Percentiles rank a stretch among this genome's conserved stretches.
These are phyloP conservation scores for Alternaria dauci DNA, from an alignment of 2,329 filamentous ascomycete genomes.

Conservation along the genomic window DNA sequence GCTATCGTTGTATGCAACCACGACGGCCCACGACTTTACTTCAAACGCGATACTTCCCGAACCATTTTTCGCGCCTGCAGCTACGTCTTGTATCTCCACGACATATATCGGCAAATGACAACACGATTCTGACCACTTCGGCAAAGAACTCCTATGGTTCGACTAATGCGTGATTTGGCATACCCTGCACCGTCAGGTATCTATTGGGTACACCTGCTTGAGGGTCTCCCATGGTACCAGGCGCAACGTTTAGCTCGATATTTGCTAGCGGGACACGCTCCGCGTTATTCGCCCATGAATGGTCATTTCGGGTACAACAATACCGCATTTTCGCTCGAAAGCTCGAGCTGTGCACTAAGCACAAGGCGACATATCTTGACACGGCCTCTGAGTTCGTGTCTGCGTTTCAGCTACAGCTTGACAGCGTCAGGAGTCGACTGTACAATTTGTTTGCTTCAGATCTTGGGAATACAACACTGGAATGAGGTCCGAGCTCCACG, in stretches of 20 bases:
- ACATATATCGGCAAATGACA: neutral
- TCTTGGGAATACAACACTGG: neutral
- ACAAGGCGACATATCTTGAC: neutral
- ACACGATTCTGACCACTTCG: neutral
- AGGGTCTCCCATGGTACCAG: slow-evolving; percentile 5
- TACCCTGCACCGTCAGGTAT: slow-evolving; percentile 9
- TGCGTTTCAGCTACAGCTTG: neutral
- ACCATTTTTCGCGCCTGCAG: neutral
- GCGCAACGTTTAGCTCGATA: slow-evolving; percentile 8
- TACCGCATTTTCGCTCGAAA: slow-evolving; percentile 1
- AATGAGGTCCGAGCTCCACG: neutral
- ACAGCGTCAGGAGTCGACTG: neutral
- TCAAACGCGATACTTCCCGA: neutral
- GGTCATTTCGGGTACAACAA: neutral
- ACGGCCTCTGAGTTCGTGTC: neutral
- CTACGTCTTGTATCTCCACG: neutral
- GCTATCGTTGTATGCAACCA: neutral
- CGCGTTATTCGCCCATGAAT: neutral
- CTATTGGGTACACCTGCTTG: slow-evolving; percentile 9
- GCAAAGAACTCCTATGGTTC: neutral
- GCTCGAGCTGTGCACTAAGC: neutral
- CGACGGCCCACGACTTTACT: neutral
- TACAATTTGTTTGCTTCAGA: neutral
- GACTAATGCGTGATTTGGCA: slow-evolving; percentile 5
- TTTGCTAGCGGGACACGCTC: slow-evolving; percentile 8